Conservation (phyloP, 2,329 filamentous ascomycete genomes). For the Ascosphaera pollenicola region DNA sequence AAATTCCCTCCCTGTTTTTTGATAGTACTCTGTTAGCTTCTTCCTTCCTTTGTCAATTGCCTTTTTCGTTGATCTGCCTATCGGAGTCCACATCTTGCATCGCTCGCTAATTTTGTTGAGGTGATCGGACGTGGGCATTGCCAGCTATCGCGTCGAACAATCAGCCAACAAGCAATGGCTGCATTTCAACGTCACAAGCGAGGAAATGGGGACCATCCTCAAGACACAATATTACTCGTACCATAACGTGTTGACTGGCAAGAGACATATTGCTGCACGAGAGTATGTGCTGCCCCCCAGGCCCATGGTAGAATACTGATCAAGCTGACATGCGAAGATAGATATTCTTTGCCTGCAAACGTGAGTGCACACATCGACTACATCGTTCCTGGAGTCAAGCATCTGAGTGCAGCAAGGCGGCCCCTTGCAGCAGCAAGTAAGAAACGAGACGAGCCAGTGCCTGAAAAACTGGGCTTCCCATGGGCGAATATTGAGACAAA, state of each 20-base stretch:
- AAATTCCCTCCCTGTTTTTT: too few relatives aligned
- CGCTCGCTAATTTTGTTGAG: too few relatives aligned
- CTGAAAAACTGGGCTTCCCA: background rate
- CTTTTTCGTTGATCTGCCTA: too few relatives aligned
- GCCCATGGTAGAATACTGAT: background rate
- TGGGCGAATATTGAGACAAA: background rate
- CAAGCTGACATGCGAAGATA: constrained; percentile 2
- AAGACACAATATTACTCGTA: constrained; percentile 19
- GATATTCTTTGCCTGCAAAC: constrained; percentile 12
- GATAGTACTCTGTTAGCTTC: too few relatives aligned
- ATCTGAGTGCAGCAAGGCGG: constrained; percentile 10
- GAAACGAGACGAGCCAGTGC: background rate
- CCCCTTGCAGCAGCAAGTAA: constrained; percentile 2
- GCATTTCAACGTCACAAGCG: constrained; percentile 17
- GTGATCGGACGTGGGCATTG: too few relatives aligned
- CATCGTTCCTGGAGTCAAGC: constrained; percentile 14
- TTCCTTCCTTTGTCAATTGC: too few relatives aligned
- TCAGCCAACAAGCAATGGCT: constrained; percentile 18
- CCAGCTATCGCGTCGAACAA: constrained; percentile 9
- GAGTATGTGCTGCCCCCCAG: constrained; percentile 10
- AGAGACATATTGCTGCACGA: constrained; percentile 17
- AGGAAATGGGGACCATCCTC: constrained; percentile 17
- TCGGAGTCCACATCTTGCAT: too few relatives aligned
- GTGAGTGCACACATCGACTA: constrained; percentile 13
- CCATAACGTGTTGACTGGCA: constrained; percentile 12